Evolutionary conservation across 2,329 filamentous ascomycete species (phyloP), one percentile per base, ranked within the genome.

Genomic region (Neofusicoccum sp.): DNA sequence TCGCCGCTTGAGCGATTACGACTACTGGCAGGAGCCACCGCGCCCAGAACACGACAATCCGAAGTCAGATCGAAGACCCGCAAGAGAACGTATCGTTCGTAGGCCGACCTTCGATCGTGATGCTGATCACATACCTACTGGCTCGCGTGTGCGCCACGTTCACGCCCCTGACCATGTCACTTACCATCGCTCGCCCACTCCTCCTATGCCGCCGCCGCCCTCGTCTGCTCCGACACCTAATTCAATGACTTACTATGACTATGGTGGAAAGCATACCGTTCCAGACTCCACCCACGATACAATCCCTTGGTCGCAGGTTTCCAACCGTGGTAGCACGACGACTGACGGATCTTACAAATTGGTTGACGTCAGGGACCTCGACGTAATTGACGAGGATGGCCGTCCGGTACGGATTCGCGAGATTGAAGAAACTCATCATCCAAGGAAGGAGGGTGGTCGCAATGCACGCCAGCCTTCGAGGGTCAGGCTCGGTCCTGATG

Each of bases 381-480:
- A 50, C 14, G 28, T 31, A 12, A 22, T 49, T 34, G 45, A 63
- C 29, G 29, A 48, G n/a, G 14, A 9, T 41, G 61, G 61, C 7
- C 48, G 29, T 34, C 29, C 31, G 2, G 16, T 49, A 7, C 39
- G 44, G 6, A 29, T 63, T 12, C 44, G 61, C n/a, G 54, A 63
- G 45, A 52, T 63, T 31, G 61, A 63, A 31, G 61, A 63, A 9
- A 59, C 54, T 1, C 33, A 52, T 41, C 45, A 61, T 28, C 47
- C 59, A n/a, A 44, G 37, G 12, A 44, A 36, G 54, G 54, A 47
- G 29, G 12, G 22, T 36, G 7, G 7, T 22, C 43, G 16, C 4
- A 31, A 9, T 36, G 22, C 16, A 28, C 14, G 45, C n/a, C 9
- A 33, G 22, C 16, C 11, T 3, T 8, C 2, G 2, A 49, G 22